Evolutionary conservation across 352 stramenopile genomes (phyloP), one percentile per base, ranked within the genome.

Genomic region (Pythium phragmiticola): DNA sequence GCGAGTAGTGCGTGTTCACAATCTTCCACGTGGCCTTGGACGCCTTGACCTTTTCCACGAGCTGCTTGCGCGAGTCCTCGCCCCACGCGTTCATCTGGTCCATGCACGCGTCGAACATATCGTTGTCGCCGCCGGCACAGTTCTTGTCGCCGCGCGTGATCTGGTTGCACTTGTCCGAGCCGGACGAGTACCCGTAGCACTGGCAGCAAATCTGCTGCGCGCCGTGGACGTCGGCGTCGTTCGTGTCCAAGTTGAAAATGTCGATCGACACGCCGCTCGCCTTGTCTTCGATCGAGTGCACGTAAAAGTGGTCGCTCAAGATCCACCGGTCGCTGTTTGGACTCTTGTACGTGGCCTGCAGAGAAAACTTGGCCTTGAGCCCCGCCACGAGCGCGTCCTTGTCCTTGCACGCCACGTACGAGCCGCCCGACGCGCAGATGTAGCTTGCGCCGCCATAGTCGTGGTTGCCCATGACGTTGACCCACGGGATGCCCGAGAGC

Each of bases 161-260:
- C 34, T 77, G 72, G 50, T 90, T 74, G 51, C 84, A 93, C 12
- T 74, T 72, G 28, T 84, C 76, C 19, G 79, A 72, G 61, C 81
- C 80, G 9, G 66, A 50, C 8, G 82, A 83, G 66, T 91, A 93
- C 7, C 80, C 82, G 57, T 90, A 93, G 63, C 84, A 93, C 63
- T 93, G 84, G 58, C 84, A 91, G 50, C 84, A 93, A 52, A 93
- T 88, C 53, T 93, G 78, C 39, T 81, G 77, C 0, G 74, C 75
- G 21, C 79, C 82, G 19, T 90, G 82, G 2, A 72, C 70, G 36
- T 90, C 79, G 26, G 75, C 75, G 46, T 80, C 69, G 59, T 82
- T 96, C 51, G 82, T 92, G 67, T 96, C 85, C 14, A 96, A 41
- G 60, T 92, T 96, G 57, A 92, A 96, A 33, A 95, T 87, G 52